A percentile compares a stretch with the other conserved stretches of the same genome.
phyloP scores from a whole-genome alignment of 23 red algal species.

The Gracilariopsis chorda region DNA sequence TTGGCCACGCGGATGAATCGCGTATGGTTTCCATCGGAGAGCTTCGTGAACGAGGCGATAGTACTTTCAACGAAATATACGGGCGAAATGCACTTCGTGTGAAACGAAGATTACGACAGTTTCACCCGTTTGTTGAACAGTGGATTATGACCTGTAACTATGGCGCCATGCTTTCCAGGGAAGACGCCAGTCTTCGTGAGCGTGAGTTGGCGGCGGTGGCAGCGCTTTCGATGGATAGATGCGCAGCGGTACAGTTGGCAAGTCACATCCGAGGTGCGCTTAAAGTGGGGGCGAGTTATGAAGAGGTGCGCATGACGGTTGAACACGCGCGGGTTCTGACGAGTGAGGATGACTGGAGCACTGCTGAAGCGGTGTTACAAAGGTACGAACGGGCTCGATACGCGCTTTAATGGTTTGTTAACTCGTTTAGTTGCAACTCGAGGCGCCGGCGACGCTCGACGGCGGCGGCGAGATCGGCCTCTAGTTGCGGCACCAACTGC shows the following conservation, averaged over 20 bases:
- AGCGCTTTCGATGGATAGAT: constrained; percentile 39
- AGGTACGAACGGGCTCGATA: constrained; percentile 44
- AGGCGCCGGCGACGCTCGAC: not conserved
- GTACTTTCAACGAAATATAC: constrained; percentile 55
- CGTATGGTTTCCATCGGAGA: not conserved
- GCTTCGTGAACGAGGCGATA: not conserved
- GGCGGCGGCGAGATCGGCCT: constrained; percentile 12
- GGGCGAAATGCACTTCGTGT: constrained; percentile 51
- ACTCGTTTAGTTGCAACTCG: not conserved
- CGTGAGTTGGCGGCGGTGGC: constrained; percentile 80
- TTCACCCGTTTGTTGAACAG: constrained; percentile 65
- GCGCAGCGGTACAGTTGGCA: constrained; percentile 41
- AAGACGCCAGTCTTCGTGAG: constrained; percentile 53
- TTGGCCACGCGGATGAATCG: not conserved
- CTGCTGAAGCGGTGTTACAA: constrained; percentile 45
- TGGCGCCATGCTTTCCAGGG: constrained; percentile 49
- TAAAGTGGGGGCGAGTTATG: constrained; percentile 46
- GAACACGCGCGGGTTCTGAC: constrained; percentile 35
- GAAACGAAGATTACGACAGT: constrained; percentile 42
- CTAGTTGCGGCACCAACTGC: constrained; percentile 7
- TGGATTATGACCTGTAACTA: constrained; percentile 76
- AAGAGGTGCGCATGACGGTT: constrained; percentile 52
- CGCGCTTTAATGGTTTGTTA: constrained; percentile 21
- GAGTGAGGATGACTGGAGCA: not conserved
- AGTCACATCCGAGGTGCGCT: constrained; percentile 72